Evolutionary conservation across 116 monocot species (phyloP).

Genomic region (Zostera marina): DNA sequence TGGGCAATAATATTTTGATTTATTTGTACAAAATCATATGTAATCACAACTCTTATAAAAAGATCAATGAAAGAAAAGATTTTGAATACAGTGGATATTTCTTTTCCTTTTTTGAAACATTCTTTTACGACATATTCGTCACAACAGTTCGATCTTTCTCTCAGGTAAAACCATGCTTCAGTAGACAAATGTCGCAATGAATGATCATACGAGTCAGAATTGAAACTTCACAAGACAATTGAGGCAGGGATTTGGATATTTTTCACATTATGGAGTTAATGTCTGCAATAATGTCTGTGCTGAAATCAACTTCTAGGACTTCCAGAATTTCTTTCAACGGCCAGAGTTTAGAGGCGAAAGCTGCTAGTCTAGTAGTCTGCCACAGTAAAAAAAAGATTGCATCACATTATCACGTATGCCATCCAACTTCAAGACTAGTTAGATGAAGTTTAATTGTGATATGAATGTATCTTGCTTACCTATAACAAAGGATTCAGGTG

Average conservation of each 20-base stretch:
- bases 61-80: slow-evolving; percentile 62
- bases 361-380: no score
- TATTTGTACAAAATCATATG: not conserved
- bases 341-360: slow-evolving; percentile 60
- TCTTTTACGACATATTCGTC: no score
- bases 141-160: no score
- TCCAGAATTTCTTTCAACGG: slow-evolving; percentile 57
- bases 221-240: slow-evolving; percentile 1
- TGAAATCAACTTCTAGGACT: slow-evolving; percentile 29
- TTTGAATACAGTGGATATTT: slow-evolving; percentile 50
- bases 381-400: not conserved
- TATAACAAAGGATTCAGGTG: slow-evolving; percentile 61
- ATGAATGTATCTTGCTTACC: slow-evolving; percentile 27
- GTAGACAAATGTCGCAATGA: no score
- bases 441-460: no score
- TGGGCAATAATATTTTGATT: not conserved
- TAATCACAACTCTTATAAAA: not conserved
- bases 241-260: slow-evolving; percentile 74
- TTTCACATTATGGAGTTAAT: slow-evolving; percentile 45
- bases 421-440: not conserved
- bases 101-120: no score
- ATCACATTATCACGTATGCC: not conserved
- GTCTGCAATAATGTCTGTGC: slow-evolving; percentile 42
- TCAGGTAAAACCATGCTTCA: no score
- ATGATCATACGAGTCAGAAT: no score